Base-by-base conservation (phyloP, 192 early-diverging fungal species). In the Coemansia sp. region DNA sequence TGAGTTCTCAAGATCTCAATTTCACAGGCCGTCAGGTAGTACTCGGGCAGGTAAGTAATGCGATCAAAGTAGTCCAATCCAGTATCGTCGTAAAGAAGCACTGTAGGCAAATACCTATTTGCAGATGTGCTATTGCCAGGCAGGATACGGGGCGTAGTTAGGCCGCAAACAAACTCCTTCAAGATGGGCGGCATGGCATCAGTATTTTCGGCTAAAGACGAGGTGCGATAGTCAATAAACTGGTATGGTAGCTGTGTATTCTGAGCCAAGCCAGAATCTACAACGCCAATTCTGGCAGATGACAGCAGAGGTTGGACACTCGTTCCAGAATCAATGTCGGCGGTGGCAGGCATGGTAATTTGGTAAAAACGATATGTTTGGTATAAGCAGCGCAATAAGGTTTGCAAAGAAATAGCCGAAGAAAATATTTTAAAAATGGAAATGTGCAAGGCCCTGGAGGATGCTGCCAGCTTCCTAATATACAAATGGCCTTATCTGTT, bases 1-100 rank as follows among this genome's bases (percentile, higher is more conserved):
- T 87, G 69, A 4, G 76, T 73, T 25, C 81, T 66, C 49, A 98
- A 77, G 57, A 98, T 88, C n/a, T 93, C 85, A 23, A 89, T 88
- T 72, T 98, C 95, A 43, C 90, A 88, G 41, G 87, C 74, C 10
- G 93, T 93, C 65, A 95, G 74, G 70, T 97, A 95, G 67, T 98
- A 98, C 56, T 93, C 92, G 11, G 87, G 70, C 27, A 87, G 62
- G 55, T 95, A 91, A 0, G 94, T 96, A 65, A 98, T 95, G 55
- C 89, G 75, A 80, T 96, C 95, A 83, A 92, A 98, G 27, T 93
- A 81, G 53, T 92, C 91, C 14, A 98, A 72, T 6, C 95, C 95
- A 1, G 67, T 58, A 38, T 90, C 87, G 60, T 94, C 88, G 63
- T 98, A 98, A 37, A 96, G 86, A 2, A 94, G 84, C 64, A 94